These are phyloP conservation scores for Leptographium galeiforme DNA, from an alignment of 2,329 filamentous ascomycete species.

Conservation along the genomic window DNA sequence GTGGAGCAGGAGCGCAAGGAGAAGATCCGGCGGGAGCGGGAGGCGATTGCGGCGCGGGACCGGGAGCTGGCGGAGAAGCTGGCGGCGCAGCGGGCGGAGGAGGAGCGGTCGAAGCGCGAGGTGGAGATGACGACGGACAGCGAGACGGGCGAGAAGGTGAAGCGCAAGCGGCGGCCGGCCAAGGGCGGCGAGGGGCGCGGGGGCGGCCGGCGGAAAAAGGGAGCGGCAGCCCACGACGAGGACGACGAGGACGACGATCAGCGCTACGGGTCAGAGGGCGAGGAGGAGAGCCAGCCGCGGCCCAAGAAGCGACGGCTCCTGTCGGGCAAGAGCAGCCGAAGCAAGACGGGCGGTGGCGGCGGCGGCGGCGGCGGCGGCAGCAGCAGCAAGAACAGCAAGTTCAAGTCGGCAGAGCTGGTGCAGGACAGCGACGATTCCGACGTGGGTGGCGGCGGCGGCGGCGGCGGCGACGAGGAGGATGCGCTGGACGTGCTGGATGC, in stretches of 20 bases:
- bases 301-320: conserved; percentile 48
- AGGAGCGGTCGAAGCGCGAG: conserved; percentile 53
- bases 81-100: conserved; percentile 57
- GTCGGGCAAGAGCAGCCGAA: conserved; percentile 19
- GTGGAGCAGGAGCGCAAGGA: conserved; percentile 61
- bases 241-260: conserved; percentile 6
- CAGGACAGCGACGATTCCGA: conserved; percentile 55
- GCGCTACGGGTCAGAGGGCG: conserved; percentile 19
- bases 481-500: conserved; percentile 15
- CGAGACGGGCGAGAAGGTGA: conserved; percentile 70
- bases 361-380: too few relatives aligned
- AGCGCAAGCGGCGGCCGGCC: conserved; percentile 56
- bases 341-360: too few relatives aligned
- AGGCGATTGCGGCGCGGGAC: conserved; percentile 65
- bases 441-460: conserved; percentile 33
- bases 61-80: conserved; percentile 58
- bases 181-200: conserved; percentile 9
- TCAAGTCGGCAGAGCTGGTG: conserved; percentile 75
- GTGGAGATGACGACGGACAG: conserved; percentile 71
- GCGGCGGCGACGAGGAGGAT: conserved; percentile 19
- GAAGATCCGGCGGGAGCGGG: conserved; percentile 75
- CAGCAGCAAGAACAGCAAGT: conserved; percentile 41
- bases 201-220: conserved; percentile 24
- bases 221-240: conserved; percentile 36
- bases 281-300: conserved; percentile 31